These are phyloP conservation scores for Phytophthora macrochlamydospora DNA, from an alignment of 352 stramenopile genomes.

Conservation along the genomic window DNA sequence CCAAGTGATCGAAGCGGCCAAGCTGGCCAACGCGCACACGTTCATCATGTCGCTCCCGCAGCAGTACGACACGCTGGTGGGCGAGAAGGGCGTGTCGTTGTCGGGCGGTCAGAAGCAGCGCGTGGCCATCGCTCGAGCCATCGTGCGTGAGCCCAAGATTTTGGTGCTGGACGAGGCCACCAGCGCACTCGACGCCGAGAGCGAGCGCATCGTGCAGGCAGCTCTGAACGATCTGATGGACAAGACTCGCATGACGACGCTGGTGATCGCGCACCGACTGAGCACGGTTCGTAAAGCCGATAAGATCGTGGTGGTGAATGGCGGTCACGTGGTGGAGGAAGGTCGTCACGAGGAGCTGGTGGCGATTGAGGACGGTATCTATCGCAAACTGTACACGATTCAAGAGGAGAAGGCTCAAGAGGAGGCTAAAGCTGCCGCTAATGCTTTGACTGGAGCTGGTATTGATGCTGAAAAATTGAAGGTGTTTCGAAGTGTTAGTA, in stretches of 20 bases:
- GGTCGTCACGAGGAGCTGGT: slow-evolving; percentile 47
- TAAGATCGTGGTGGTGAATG: slow-evolving; percentile 53
- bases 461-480: background rate
- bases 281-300: slow-evolving; percentile 48
- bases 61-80: slow-evolving; percentile 79
- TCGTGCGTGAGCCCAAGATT: slow-evolving; percentile 22
- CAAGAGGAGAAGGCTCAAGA: slow-evolving; percentile 18
- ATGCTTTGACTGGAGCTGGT: slow-evolving; percentile 10
- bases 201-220: slow-evolving; percentile 34
- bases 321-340: slow-evolving; percentile 48
- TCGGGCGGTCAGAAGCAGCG: slow-evolving; percentile 64
- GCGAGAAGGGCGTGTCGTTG: slow-evolving; percentile 56
- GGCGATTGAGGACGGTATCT: slow-evolving; percentile 22
- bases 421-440: slow-evolving; percentile 23
- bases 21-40: slow-evolving; percentile 47
- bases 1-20: slow-evolving; percentile 67
- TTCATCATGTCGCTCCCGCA: slow-evolving; percentile 85
- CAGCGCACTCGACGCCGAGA: slow-evolving; percentile 47
- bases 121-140: slow-evolving; percentile 26
- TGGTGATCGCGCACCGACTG: slow-evolving; percentile 54
- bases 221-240: slow-evolving; percentile 27
- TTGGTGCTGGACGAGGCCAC: slow-evolving; percentile 28
- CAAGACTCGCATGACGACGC: slow-evolving; percentile 33
- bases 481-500: slow-evolving; percentile 11
- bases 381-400: slow-evolving; percentile 25